phyloP scores from a whole-genome alignment of 345 rosid genomes.

The Camelina laxa region DNA sequence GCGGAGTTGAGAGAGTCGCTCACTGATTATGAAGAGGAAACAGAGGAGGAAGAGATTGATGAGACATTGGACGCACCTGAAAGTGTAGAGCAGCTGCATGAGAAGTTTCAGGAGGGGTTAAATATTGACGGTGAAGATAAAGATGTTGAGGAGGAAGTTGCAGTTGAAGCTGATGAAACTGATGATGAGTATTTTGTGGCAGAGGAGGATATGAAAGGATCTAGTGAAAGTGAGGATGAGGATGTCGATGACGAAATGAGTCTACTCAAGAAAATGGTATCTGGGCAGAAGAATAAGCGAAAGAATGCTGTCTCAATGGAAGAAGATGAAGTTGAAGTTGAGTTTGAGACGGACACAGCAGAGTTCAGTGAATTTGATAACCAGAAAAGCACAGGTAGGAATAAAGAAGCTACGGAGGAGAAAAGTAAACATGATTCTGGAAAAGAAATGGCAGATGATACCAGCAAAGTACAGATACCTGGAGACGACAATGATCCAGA shows the following conservation, averaged over 20 bases:
- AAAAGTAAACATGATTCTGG: slow-evolving; percentile 47
- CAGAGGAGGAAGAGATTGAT: slow-evolving; percentile 38
- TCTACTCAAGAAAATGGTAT: slow-evolving; percentile 75
- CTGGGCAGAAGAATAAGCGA: slow-evolving; percentile 55
- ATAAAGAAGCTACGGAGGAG: slow-evolving; percentile 55
- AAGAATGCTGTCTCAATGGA: slow-evolving; percentile 44
- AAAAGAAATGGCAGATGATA: slow-evolving; percentile 41
- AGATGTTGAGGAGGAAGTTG: slow-evolving; percentile 34
- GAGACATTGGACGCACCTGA: slow-evolving; percentile 42
- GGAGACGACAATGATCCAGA: slow-evolving; percentile 41
- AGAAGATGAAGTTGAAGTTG: slow-evolving; percentile 44
- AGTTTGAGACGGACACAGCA: slow-evolving; percentile 49
- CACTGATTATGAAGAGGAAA: slow-evolving; percentile 53
- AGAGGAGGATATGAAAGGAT: slow-evolving; percentile 41
- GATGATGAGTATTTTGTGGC: slow-evolving; percentile 47
- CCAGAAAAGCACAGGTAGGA: slow-evolving; percentile 57
- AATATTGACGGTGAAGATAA: slow-evolving; percentile 44
- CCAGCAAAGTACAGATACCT: slow-evolving; percentile 39
- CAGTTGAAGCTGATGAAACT: slow-evolving; percentile 41
- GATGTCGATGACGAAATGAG: slow-evolving; percentile 53
- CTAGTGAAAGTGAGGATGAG: slow-evolving; percentile 46
- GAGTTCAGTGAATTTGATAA: slow-evolving; percentile 53
- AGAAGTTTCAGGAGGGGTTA: slow-evolving; percentile 56
- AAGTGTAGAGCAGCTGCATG: slow-evolving; percentile 50
- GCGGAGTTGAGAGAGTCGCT: slow-evolving; percentile 71